Evolutionary conservation across 2,329 filamentous ascomycete species (phyloP).

Genomic region (Teratosphaeria zuluensis): DNA sequence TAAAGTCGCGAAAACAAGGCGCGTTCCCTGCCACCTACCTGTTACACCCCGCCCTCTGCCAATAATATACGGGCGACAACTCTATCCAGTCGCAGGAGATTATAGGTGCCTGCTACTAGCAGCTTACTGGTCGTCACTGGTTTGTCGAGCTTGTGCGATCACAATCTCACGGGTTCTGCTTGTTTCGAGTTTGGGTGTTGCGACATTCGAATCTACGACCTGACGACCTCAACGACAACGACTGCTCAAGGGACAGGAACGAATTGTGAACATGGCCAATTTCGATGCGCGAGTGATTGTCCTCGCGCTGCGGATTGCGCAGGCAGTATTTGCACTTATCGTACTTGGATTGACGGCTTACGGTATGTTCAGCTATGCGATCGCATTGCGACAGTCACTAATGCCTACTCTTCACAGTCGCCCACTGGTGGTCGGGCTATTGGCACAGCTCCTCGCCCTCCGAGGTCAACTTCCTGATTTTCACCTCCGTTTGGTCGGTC

Average conservation of each 20-base stretch:
- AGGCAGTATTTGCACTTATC: slow-evolving; percentile 60
- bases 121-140: too few species aligned
- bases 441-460: slow-evolving; percentile 46
- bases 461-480: slow-evolving; percentile 67
- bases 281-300: slow-evolving; percentile 28
- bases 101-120: background rate
- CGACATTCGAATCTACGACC: background rate
- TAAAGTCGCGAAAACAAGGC: background rate
- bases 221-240: background rate
- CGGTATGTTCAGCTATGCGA: slow-evolving; percentile 40
- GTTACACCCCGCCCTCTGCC: background rate
- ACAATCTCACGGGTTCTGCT: background rate
- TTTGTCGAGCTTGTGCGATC: background rate
- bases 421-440: slow-evolving; percentile 42
- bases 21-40: background rate
- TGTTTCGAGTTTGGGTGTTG: background rate
- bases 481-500: slow-evolving; percentile 66
- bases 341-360: slow-evolving; percentile 68
- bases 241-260: background rate
- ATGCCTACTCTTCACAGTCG: slow-evolving; percentile 36
- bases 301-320: slow-evolving; percentile 55
- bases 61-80: background rate
- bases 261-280: slow-evolving; percentile 2
- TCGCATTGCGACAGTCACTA: background rate
- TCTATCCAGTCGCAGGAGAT: background rate